A percentile compares a stretch with the other conserved stretches of the same genome.
Conservation (phyloP, 257 asterid species). For the Forsythia viridissima region DNA sequence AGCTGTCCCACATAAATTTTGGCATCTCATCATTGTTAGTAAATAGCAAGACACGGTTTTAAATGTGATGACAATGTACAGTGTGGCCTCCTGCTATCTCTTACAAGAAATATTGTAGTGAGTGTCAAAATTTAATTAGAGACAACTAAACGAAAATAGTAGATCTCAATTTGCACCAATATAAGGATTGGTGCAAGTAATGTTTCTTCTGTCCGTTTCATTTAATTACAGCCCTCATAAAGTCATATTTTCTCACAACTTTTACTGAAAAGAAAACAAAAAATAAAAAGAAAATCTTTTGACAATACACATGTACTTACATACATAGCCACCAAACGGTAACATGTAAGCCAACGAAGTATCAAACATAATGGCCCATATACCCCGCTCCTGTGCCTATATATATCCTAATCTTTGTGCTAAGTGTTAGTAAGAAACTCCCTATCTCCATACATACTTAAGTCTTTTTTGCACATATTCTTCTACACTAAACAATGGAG, state of each 20-base stretch:
- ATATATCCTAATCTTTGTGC: neutral
- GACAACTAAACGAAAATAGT: no score
- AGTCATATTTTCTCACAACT: neutral
- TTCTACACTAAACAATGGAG: slow-evolving; percentile 10
- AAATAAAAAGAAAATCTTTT: neutral
- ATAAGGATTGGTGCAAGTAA: neutral
- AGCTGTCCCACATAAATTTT: no score
- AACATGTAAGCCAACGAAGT: neutral
- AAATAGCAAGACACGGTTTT: no score
- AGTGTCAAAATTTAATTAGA: no score
- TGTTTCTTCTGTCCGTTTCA: neutral
- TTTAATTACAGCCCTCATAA: neutral
- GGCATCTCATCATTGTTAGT: no score
- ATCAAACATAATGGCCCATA: neutral
- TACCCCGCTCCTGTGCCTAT: neutral
- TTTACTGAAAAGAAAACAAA: neutral
- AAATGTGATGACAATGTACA: neutral
- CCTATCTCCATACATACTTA: neutral
- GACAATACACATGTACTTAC: neutral
- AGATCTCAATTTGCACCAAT: no score
- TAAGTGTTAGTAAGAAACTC: neutral
- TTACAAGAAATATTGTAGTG: no score
- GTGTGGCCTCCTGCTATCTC: no score
- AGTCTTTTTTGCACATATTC: neutral
- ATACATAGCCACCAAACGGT: neutral